phyloP scores from a whole-genome alignment of 805 yeast species.

The Nakazawaea wickerhamii region DNA sequence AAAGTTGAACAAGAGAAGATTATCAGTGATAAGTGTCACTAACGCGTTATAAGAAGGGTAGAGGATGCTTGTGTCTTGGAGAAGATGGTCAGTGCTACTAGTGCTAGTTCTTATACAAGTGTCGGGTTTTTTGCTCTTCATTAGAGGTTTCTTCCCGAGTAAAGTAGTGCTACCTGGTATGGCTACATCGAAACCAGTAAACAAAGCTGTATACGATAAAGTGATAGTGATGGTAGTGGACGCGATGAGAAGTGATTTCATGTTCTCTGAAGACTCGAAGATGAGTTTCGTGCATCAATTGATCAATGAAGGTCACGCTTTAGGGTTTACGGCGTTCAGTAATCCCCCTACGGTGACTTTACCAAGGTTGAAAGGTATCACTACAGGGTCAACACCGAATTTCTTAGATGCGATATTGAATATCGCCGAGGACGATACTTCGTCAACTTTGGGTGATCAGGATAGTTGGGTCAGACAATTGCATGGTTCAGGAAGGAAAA shows the following conservation, averaged over 20 bases:
- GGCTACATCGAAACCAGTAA: conserved; percentile 27
- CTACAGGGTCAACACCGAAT: conserved; percentile 92
- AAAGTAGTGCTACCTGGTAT: conserved; percentile 69
- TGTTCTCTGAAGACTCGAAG: conserved; percentile 59
- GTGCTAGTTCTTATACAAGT: conserved; percentile 33
- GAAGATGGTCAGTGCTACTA: conserved; percentile 17
- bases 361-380: conserved; percentile 87
- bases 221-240: conserved; percentile 84
- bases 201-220: conserved; percentile 49
- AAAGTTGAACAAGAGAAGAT: no score
- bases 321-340: conserved; percentile 88
- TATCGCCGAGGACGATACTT: conserved; percentile 83
- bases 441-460: conserved; percentile 59
- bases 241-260: conserved; percentile 86
- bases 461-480: conserved; percentile 89
- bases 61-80: conserved; percentile 10
- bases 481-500: conserved; percentile 29
- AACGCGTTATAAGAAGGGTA: no score
- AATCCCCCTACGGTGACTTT: conserved; percentile 96
- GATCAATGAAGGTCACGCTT: conserved; percentile 59
- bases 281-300: conserved; percentile 66
- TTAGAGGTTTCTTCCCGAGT: conserved; percentile 88
- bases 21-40: no score
- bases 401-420: conserved; percentile 92
- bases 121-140: conserved; percentile 55